Base-by-base conservation (phyloP, 768 basidiomycete genomes). In the Lactarius pseudohatsudake region DNA sequence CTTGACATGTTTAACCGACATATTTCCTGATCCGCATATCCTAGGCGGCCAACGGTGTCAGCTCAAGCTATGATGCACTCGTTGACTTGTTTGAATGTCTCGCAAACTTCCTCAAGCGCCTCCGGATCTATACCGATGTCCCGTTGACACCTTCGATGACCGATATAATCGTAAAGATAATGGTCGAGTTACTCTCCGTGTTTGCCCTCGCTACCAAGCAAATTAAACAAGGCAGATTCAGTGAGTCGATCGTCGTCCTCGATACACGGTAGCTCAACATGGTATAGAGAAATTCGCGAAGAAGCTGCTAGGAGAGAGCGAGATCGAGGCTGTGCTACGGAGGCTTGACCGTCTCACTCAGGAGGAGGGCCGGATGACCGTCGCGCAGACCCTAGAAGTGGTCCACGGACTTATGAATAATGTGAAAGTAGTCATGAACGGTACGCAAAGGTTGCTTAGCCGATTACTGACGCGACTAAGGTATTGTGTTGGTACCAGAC, bases 261-360 rank as follows among this genome's bases (percentile, higher is more conserved):
- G 2, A 18, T 22, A 6, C 3, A 40, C 9, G 4, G 26, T n/a
- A 0, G 10, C 53, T 65, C 11, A 65, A 20, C 4, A 1, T 10
- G 16, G 20, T 3, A 16, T 36, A 64, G 64, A 54, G 38, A 64
- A 59, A 34, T 43, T 64, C 2, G 28, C 43, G 6, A 59, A 30
- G 50, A 54, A 58, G 50, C 28, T 64, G 6, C n/a, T 59, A 2
- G 64, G 64, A 53, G 57, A 64, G 9, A 64, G 59, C 16, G 64
- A 59, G 3, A 59, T 64, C 7, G 38, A 59, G 10, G 50, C 28
- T 0, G n/a, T 22, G 1, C 28, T 59, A 15, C 13, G 34, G 38
- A 59, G 58, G 38, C 26, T 64, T 2, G 40, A 55, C 22, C 53
- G 40, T 20, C 64, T 60, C 30, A 60, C 59, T 4, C 30, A 43